Base-by-base conservation (phyloP, 2,329 filamentous ascomycete species). In the Alternaria postmessia region DNA sequence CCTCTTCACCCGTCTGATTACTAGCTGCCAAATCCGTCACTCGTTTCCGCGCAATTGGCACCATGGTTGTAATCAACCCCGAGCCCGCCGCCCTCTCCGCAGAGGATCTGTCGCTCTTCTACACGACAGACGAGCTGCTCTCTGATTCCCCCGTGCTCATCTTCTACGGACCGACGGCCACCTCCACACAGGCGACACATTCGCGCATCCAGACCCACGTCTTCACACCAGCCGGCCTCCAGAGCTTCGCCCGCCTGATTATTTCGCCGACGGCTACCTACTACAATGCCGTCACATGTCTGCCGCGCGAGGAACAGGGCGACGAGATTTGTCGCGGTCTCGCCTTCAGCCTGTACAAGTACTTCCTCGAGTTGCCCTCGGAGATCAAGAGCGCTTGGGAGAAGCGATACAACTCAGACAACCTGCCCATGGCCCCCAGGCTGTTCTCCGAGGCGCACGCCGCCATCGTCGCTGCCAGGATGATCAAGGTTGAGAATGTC, bases 191-290 rank as follows among this genome's bases (percentile, higher is more conserved):
- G 67, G 88, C 89, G 73, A 96, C 93, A 80, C 94, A 91, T 81
- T 97, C 94, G 64, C 91, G 95, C 79, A 94, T 98, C 69, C 94
- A 98, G 82, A 87, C 95, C 66, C 95, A 98, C 80, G 87, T 99
- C 79, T 92, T 96, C 81, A 92, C 91, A 62, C 89, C 93, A 3
- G 94, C 93, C 66, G 95, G 95, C 67, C 90, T 96, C 70, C 91
- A 92, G 75, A 94, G 91, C 69, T 99, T 94, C 77, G 89, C 92
- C 61, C 92, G 94, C 72, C 88, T 99, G 68, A 96, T 94, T 62
- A 90, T 98, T 67, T 96, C 94, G 24, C 95, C 95, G 44, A 96
- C 91, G 74, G 97, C 94, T 47, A 89, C 93, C 52, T 91, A 96
- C 73, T 98, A 98, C 79, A 87, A 89, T 67, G 94, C 94, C 55